Base-by-base conservation (phyloP, 2,329 filamentous ascomycete species). In the Neoarthrinium moseri region DNA sequence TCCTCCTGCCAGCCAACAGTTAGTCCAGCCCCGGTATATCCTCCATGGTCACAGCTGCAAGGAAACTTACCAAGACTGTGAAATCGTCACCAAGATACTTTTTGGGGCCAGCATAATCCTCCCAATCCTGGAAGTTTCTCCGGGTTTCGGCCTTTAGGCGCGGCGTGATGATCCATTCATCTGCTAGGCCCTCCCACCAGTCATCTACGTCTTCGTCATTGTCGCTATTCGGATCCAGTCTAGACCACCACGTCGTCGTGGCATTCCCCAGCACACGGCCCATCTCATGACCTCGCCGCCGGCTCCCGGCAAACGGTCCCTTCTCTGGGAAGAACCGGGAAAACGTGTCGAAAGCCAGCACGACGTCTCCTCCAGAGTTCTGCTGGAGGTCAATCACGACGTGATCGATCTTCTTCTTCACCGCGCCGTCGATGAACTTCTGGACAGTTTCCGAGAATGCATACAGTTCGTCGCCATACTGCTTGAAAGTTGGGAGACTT, bases 401-500 rank as follows among this genome's bases (percentile, higher is more conserved):
- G 40, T 51, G 52, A 5, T 44, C 38, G 4, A 54, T 23, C 11
- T 47, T 46, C 22, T 20, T 22, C 1, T 11, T 11, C 18, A 20
- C 12, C 2, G 41, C 46, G 2, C 46, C 45, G 10, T 43, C 35
- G 27, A 57, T 51, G 41, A 64, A 70, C 4, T 62, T 37, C 2
- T 47, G 22, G 15, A 71, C 57, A 3, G 65, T 53, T 12, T 48
- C 30, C 10, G 54, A 56, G 45, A 69, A 68, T 4, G 55, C 57
- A n/a, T 52, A 45, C 22, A 63, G 53, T 3, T 52, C 58, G 5
- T 56, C 54, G 2, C 47, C 56, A 27, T 48, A 53, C 38, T 59
- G 56, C 6, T 61, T 49, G 37, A 72, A 72, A 41, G 50, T 64
- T 1, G 68, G 68, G 27, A 71, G 65, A 38, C 66, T 70, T 8